Conservation (phyloP, 306 rosid species). For the Pyrus pyrifolia region DNA sequence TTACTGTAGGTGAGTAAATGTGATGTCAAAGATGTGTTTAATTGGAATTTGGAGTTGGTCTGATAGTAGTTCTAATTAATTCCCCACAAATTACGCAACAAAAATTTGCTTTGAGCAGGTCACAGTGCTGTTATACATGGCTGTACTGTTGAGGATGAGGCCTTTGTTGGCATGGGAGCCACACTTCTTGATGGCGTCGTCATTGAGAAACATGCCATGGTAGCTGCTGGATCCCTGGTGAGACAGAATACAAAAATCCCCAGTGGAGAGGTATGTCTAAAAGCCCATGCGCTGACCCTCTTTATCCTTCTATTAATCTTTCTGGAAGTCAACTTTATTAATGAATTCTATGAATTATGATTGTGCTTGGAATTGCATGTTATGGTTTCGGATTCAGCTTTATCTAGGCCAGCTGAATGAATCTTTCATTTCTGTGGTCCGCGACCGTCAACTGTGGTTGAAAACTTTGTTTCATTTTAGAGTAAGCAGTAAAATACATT, state of each 20-base stretch:
- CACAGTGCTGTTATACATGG: constrained; percentile 93
- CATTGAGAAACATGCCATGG: constrained; percentile 91
- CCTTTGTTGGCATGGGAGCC: constrained; percentile 96
- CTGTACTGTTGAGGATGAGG: constrained; percentile 93
- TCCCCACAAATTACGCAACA: constrained; percentile 7
- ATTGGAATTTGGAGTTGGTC: not conserved
- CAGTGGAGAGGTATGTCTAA: constrained; percentile 73
- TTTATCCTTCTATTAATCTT: not conserved
- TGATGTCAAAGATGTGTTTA: not conserved
- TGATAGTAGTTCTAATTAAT: constrained; percentile 3
- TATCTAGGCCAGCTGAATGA: not conserved
- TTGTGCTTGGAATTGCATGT: not conserved
- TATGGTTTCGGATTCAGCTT: not conserved
- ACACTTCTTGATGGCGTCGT: constrained; percentile 84
- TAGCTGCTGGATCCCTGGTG: constrained; percentile 93
- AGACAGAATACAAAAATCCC: constrained; percentile 93
- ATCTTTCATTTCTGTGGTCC: not conserved
- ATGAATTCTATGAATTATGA: not conserved
- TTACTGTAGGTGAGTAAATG: constrained; percentile 74
- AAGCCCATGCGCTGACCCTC: not conserved
- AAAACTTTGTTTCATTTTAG: not conserved
- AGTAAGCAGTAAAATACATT: not conserved
- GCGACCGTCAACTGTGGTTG: not conserved
- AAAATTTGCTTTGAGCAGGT: constrained; percentile 39
- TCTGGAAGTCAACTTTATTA: not conserved